A percentile compares a stretch with the other conserved stretches of the same genome.
These are phyloP conservation scores for Agaricus subrufescens DNA, from an alignment of 768 basidiomycete species.

Conservation along the genomic window DNA sequence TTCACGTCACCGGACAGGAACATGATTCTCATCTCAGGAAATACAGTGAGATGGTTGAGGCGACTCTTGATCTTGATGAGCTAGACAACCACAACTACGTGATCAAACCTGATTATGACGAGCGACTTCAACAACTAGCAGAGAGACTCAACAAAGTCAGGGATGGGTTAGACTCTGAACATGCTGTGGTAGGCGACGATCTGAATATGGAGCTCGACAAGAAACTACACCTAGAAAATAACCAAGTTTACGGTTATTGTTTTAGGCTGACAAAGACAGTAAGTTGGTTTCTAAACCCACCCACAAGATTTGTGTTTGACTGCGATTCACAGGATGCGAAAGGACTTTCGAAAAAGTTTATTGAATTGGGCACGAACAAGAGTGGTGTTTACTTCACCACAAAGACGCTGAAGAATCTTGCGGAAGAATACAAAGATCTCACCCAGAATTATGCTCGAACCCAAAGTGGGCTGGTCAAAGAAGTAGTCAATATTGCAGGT, in stretches of 20 bases:
- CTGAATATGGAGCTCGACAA: slow-evolving; percentile 85
- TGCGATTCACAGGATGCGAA: slow-evolving; percentile 65
- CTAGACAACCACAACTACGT: slow-evolving; percentile 84
- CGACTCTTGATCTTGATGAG: slow-evolving; percentile 88
- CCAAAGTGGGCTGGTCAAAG: slow-evolving; percentile 82
- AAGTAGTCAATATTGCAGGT: slow-evolving; percentile 92
- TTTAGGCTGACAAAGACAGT: slow-evolving; percentile 92
- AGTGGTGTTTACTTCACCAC: slow-evolving; percentile 90
- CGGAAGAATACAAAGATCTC: slow-evolving; percentile 66
- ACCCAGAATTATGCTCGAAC: slow-evolving; percentile 67
- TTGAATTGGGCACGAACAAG: slow-evolving; percentile 81
- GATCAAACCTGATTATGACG: slow-evolving; percentile 90
- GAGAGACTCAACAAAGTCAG: slow-evolving; percentile 64
- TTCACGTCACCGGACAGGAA: slow-evolving; percentile 39
- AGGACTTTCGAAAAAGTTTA: slow-evolving; percentile 64
- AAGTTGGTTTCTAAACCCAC: slow-evolving; percentile 18
- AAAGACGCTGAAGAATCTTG: slow-evolving; percentile 59
- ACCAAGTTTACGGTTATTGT: slow-evolving; percentile 84
- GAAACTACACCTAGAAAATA: slow-evolving; percentile 94
- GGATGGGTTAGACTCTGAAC: slow-evolving; percentile 82
- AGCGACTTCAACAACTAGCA: slow-evolving; percentile 62
- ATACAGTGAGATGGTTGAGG: slow-evolving; percentile 92
- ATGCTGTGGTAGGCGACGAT: slow-evolving; percentile 60
- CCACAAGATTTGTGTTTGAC: neutral
- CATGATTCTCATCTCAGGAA: slow-evolving; percentile 60